Percentiles rank a stretch among this genome's conserved stretches.
Evolutionary conservation across 2,329 filamentous ascomycete species (phyloP).

Genomic region (Trichoderma koningii): DNA sequence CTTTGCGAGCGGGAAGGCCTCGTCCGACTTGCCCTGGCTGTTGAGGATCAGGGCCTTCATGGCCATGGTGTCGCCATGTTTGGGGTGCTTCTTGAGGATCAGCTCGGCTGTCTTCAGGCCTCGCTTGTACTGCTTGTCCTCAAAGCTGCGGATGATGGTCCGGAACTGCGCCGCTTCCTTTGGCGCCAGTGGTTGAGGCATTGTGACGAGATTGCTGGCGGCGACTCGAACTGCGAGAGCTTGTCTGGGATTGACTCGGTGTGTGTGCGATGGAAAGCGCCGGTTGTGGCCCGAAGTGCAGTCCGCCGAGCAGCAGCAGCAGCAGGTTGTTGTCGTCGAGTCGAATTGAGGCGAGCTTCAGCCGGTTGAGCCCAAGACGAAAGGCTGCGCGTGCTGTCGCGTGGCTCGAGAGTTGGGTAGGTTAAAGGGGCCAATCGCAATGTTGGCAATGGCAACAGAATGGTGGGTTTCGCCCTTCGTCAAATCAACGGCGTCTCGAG

Average conservation of each 20-base stretch:
- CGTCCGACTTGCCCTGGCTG: slow-evolving; percentile 85
- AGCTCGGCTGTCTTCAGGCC: slow-evolving; percentile 95
- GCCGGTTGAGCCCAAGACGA: neutral
- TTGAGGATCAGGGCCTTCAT: slow-evolving; percentile 99
- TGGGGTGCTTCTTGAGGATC: slow-evolving; percentile 90
- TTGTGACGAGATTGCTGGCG: slow-evolving; percentile 40
- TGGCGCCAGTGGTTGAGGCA: slow-evolving; percentile 74
- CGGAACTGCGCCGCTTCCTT: slow-evolving; percentile 96
- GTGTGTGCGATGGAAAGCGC: neutral
- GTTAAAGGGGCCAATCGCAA: neutral
- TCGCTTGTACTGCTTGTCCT: slow-evolving; percentile 95
- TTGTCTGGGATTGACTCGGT: neutral
- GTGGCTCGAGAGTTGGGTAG: neutral
- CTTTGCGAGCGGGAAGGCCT: slow-evolving; percentile 92
- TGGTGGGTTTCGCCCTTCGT: neutral
- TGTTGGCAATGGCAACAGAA: slow-evolving; percentile 10
- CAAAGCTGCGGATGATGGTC: slow-evolving; percentile 92
- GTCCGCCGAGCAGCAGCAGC: neutral
- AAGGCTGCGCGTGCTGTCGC: slow-evolving; percentile 6
- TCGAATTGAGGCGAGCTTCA: neutral
- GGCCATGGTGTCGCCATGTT: slow-evolving; percentile 96
- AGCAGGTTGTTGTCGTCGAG: neutral
- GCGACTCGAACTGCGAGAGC: neutral
- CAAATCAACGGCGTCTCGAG: slow-evolving; percentile 18
- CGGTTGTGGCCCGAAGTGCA: neutral